Evolutionary conservation across 2,329 filamentous ascomycete species (phyloP), one percentile per base, ranked within the genome.

Genomic region (Diaporthe humulicola): DNA sequence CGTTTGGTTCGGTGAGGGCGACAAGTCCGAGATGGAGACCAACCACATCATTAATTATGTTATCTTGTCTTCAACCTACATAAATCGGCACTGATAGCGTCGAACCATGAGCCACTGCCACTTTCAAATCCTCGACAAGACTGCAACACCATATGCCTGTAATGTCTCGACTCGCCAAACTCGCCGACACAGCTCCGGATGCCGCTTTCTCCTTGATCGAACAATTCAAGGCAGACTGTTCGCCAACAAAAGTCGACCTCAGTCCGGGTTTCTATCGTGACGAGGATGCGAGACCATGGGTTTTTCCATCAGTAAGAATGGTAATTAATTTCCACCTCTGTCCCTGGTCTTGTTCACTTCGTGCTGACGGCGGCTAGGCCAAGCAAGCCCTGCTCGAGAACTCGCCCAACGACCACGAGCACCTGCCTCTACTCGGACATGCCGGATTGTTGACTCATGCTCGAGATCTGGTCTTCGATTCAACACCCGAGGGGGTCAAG

Each of bases 221-320:
- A 42, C 57, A 40, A 2, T 60, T 28, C 57, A 60, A 40, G 57
- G 36, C 57, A 60, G 57, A 60, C n/a, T n/a, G 36, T 42, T 60
- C 57, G 3, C 36, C 22, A 2, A 6, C 25, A 3, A 60, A 60
- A 19, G 57, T 60, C 36, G 36, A 60, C 22, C 57, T 60, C 9
- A 60, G 57, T 25, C 56, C 56, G 2, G 56, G 56, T 25, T 60
- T 60, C 28, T 60, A 60, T 14, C 56, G 56, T 17, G 56, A 60
- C 33, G 56, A 60, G 15, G 22, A 60, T 60, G 56, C 56, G 22
- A 60, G 25, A 38, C 56, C 56, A 25, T 60, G 56, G 56, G 33
- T 60, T 15, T 33, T 60, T 15, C 56, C 56, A 14, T 60, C 56
- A 2, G 56, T 60, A 1, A 9, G n/a, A 40, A 60, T 60, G 33